phyloP scores from a whole-genome alignment of 257 asterid species.

The Fraxinus quadrangulata region DNA sequence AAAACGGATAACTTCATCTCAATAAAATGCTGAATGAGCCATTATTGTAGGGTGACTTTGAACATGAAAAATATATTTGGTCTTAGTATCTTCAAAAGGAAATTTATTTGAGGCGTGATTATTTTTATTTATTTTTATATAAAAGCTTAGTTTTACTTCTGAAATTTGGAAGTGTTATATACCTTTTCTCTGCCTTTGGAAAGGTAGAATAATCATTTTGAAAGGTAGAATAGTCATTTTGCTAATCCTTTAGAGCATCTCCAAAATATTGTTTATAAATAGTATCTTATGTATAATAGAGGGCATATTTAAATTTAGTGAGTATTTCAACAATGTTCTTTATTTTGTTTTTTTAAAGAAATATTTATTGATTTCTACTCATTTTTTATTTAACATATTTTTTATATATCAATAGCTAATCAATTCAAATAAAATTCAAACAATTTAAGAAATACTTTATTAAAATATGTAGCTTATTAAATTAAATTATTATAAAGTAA shows the following conservation, averaged over 20 bases:
- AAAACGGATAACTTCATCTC: neutral
- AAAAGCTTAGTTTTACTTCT: neutral
- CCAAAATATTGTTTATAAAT: no score
- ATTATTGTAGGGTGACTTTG: neutral
- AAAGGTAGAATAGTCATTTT: neutral
- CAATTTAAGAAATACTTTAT: no score
- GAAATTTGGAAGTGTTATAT: neutral
- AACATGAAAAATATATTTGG: neutral
- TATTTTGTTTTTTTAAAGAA: no score
- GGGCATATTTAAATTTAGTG: no score
- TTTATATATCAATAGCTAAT: no score
- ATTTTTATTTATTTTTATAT: neutral
- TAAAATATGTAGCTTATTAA: no score
- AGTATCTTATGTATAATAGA: no score
- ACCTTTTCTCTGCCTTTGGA: constrained; percentile 5
- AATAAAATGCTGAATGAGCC: neutral
- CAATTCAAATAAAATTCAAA: no score
- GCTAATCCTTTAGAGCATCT: neutral
- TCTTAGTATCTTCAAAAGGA: neutral
- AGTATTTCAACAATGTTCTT: no score
- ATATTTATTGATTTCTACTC: no score
- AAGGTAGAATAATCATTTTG: neutral
- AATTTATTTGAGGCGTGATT: neutral
- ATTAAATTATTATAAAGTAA: no score
- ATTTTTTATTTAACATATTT: no score